A percentile compares a stretch with the other conserved stretches of the same genome.
Conservation (phyloP, 1,284 basidiomycete genomes). For the Anthracocystis walkeri region DNA sequence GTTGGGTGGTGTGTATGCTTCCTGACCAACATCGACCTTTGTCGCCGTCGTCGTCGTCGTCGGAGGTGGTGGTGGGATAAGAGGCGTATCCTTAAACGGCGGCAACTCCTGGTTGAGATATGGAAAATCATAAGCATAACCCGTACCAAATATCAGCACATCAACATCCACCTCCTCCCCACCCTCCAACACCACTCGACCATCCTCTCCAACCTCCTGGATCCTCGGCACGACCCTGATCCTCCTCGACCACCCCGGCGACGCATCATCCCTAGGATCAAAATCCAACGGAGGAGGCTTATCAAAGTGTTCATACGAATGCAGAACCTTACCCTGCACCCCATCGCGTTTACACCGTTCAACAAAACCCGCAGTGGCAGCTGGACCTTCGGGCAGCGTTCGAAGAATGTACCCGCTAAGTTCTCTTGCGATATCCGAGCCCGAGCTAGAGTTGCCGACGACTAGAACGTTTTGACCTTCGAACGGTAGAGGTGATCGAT, state of each 20-base stretch:
- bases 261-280: conserved; percentile 51
- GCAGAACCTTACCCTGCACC: conserved; percentile 29
- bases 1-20: conserved; percentile 19
- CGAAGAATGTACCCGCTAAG: conserved; percentile 64
- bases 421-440: conserved; percentile 73
- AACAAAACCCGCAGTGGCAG: conserved; percentile 29
- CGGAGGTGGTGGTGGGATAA: conserved; percentile 30
- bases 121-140: conserved; percentile 60
- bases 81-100: conserved; percentile 34
- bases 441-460: conserved; percentile 73
- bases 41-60: background rate
- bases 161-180: conserved; percentile 45
- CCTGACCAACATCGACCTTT: background rate
- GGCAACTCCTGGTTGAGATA: conserved; percentile 41
- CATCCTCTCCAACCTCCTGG: conserved; percentile 15
- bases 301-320: conserved; percentile 52
- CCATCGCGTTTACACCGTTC: background rate
- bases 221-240: conserved; percentile 61
- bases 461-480: conserved; percentile 71
- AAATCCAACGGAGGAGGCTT: conserved; percentile 63
- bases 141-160: conserved; percentile 66
- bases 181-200: conserved; percentile 30
- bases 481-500: conserved; percentile 68
- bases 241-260: conserved; percentile 57
- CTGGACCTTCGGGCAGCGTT: conserved; percentile 27